Percentiles rank a stretch among this genome's conserved stretches.
Conservation (phyloP, 1,284 basidiomycete genomes). For the Ceratorhiza oryzae-sativae region DNA sequence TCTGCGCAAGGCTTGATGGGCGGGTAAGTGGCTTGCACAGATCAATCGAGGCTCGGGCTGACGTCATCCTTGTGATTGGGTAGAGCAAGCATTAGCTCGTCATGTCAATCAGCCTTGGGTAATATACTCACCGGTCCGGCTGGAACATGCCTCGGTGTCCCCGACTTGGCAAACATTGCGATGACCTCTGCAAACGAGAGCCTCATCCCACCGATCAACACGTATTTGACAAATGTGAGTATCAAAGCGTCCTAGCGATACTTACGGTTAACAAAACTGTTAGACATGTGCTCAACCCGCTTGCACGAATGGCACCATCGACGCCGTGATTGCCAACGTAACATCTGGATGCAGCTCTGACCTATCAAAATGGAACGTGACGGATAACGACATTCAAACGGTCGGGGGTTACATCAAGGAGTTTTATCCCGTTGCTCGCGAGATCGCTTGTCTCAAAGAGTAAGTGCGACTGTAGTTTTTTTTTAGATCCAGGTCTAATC, state of each 20-base stretch:
- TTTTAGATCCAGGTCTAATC: background rate
- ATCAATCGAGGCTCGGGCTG: background rate
- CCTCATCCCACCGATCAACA: conserved; percentile 19
- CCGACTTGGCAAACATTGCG: conserved; percentile 13
- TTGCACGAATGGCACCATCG: conserved; percentile 28
- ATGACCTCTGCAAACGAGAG: background rate
- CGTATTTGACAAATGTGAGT: conserved; percentile 16
- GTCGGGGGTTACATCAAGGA: background rate
- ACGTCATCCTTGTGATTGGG: background rate
- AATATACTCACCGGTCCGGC: conserved; percentile 4
- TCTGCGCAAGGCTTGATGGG: conserved; percentile 22
- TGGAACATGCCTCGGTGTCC: conserved; percentile 12
- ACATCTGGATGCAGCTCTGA: conserved; percentile 20
- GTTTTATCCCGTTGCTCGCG: conserved; percentile 20
- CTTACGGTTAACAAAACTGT: background rate
- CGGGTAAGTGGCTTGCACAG: background rate
- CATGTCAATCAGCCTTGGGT: conserved; percentile 4
- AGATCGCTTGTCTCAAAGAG: conserved; percentile 31
- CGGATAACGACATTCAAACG: background rate
- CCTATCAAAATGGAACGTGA: background rate
- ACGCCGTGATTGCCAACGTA: conserved; percentile 6
- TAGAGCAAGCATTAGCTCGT: background rate
- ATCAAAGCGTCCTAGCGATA: background rate
- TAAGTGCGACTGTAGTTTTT: background rate
- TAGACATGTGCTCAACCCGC: conserved; percentile 35